These are phyloP conservation scores for Lachancea sp. DNA, from an alignment of 805 yeast genomes.

Conservation along the genomic window DNA sequence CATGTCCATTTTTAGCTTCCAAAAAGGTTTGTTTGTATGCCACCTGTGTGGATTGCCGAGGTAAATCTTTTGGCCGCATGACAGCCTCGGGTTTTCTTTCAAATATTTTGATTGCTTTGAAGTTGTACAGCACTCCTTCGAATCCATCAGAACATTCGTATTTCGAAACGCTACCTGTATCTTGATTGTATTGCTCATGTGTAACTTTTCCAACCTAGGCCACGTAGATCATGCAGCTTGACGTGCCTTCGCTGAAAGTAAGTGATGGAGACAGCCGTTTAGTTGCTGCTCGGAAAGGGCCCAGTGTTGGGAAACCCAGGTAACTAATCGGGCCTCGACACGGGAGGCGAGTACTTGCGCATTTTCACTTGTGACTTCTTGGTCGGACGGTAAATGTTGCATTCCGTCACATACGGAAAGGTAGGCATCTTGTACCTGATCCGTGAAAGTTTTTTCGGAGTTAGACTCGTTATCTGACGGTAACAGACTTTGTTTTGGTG, in stretches of 20 bases:
- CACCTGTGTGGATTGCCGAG: too few relatives aligned
- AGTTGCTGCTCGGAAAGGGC: background rate
- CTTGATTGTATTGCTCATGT: background rate
- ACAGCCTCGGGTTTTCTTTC: too few relatives aligned
- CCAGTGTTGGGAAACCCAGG: background rate
- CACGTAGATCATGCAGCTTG: background rate
- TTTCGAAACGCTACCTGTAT: background rate
- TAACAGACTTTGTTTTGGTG: constrained; percentile 3
- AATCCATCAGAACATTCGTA: too few relatives aligned
- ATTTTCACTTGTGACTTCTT: background rate
- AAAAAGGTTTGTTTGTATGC: too few relatives aligned
- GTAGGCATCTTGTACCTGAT: constrained; percentile 24
- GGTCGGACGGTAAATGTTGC: constrained; percentile 3
- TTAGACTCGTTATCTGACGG: background rate
- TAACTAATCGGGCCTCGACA: background rate
- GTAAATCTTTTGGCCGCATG: too few relatives aligned
- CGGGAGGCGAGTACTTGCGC: background rate
- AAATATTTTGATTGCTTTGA: too few relatives aligned
- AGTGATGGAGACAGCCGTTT: background rate
- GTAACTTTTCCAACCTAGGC: background rate
- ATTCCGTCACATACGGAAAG: constrained; percentile 11
- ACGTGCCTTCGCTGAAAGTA: background rate
- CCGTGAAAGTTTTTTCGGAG: constrained; percentile 11
- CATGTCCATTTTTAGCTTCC: too few relatives aligned
- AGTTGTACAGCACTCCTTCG: too few relatives aligned